These are phyloP conservation scores for Coemansia nantahalensis DNA, from an alignment of 192 early-diverging fungal species.

Conservation along the genomic window DNA sequence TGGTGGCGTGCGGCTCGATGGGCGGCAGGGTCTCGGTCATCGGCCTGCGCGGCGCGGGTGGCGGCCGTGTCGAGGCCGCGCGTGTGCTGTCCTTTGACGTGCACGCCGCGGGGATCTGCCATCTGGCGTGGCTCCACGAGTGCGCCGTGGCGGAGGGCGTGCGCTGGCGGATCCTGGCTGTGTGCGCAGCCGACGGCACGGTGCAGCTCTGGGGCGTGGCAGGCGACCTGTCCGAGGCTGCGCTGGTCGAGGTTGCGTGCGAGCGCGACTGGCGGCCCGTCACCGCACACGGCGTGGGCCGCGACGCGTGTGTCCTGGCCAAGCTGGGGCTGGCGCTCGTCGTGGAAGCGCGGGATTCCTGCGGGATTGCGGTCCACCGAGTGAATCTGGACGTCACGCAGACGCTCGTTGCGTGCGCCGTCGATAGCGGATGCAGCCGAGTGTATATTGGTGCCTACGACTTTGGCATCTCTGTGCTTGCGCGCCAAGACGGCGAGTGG, in stretches of 20 bases:
- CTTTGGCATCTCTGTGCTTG: constrained; percentile 28
- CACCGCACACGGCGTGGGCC: constrained; percentile 22
- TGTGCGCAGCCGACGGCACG: constrained; percentile 26
- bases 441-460: constrained; percentile 31
- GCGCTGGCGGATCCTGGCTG: constrained; percentile 4
- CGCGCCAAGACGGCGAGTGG: constrained; percentile 8
- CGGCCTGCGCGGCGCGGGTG: background rate
- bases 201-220: constrained; percentile 26
- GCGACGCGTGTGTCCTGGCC: constrained; percentile 13
- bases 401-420: constrained; percentile 31
- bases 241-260: constrained; percentile 2
- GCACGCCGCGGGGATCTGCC: background rate
- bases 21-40: constrained; percentile 24
- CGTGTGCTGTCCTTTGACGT: constrained; percentile 4
- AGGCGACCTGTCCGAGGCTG: constrained; percentile 12
- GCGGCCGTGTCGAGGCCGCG: constrained; percentile 1
- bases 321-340: constrained; percentile 32
- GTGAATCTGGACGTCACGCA: constrained; percentile 20
- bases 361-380: constrained; percentile 3
- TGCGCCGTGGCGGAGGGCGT: background rate
- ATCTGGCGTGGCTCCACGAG: constrained; percentile 28
- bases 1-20: constrained; percentile 30
- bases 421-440: constrained; percentile 19
- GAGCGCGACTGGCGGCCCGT: constrained; percentile 32
- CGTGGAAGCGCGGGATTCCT: constrained; percentile 9